Conservation (phyloP, 2,329 filamentous ascomycete species). For the Tolypocladium pustulatum region DNA sequence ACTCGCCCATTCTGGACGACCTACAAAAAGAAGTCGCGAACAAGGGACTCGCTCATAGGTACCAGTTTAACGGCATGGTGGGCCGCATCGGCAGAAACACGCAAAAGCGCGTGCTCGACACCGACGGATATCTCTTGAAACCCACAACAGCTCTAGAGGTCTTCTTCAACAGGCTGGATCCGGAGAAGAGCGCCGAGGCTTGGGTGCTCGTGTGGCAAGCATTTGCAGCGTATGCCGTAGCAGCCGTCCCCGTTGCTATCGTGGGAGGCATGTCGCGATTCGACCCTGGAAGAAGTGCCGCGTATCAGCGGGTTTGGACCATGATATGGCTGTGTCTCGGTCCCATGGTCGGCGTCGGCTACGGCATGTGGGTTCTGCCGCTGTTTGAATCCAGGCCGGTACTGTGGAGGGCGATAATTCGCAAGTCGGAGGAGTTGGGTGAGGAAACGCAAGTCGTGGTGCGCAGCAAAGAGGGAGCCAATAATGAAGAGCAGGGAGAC, state of each 20-base stretch:
- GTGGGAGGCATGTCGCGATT: constrained; percentile 1
- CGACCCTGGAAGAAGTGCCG: not conserved
- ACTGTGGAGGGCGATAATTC: not conserved
- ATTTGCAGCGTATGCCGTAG: not conserved
- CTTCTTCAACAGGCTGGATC: no score
- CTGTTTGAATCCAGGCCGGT: constrained; percentile 1
- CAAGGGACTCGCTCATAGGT: not conserved
- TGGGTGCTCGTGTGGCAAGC: not conserved
- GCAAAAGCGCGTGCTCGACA: not conserved
- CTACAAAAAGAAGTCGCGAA: not conserved
- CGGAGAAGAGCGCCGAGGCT: not conserved
- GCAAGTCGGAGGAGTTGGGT: not conserved
- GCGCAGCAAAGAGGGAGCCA: not conserved
- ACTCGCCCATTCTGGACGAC: constrained; percentile 1
- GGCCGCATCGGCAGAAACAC: not conserved
- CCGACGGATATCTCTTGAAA: not conserved
- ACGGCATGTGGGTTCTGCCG: not conserved
- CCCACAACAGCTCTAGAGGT: not conserved
- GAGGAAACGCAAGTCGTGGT: no score
- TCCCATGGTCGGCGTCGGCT: not conserved
- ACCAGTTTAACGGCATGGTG: not conserved
- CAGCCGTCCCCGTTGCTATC: constrained; percentile 2
- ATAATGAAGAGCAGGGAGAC: not conserved
- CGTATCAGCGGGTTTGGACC: constrained; percentile 1
- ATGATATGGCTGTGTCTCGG: constrained; percentile 3